Conservation (phyloP, 140 eudicot genomes). For the Cichorium intybus region DNA sequence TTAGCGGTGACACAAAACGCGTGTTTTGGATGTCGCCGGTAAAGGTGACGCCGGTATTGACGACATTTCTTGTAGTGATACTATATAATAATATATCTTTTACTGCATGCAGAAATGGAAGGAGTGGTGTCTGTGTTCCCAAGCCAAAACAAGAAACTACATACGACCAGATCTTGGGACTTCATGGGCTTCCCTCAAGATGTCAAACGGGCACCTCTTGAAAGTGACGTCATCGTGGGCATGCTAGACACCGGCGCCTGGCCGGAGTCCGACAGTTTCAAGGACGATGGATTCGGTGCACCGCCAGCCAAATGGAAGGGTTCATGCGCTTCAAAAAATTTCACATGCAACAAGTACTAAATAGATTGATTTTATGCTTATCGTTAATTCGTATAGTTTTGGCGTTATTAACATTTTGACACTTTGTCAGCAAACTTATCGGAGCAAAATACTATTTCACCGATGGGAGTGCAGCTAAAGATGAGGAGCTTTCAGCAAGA, state of each 20-base stretch:
- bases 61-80: too few species aligned
- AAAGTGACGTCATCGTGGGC: slow-evolving; percentile 49
- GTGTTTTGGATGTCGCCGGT: too few species aligned
- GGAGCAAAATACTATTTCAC: slow-evolving; percentile 27
- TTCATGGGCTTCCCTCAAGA: slow-evolving; percentile 48
- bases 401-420: not conserved
- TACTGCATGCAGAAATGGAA: slow-evolving; percentile 30
- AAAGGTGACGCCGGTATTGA: too few species aligned
- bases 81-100: not conserved
- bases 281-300: slow-evolving; percentile 43
- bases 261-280: slow-evolving; percentile 53
- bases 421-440: slow-evolving; percentile 20
- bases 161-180: slow-evolving; percentile 60
- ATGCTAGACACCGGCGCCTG: slow-evolving; percentile 52
- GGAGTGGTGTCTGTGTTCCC: slow-evolving; percentile 52
- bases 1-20: too few species aligned
- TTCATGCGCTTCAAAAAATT: slow-evolving; percentile 37
- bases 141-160: slow-evolving; percentile 26
- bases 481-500: slow-evolving; percentile 3
- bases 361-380: not conserved
- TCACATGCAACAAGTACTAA: slow-evolving; percentile 53
- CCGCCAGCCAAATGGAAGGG: slow-evolving; percentile 62
- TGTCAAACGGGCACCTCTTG: slow-evolving; percentile 30
- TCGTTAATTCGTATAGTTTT: not conserved
- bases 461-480: not conserved